Evolutionary conservation across 345 rosid genomes (phyloP).

Genomic region (Populus tremula): DNA sequence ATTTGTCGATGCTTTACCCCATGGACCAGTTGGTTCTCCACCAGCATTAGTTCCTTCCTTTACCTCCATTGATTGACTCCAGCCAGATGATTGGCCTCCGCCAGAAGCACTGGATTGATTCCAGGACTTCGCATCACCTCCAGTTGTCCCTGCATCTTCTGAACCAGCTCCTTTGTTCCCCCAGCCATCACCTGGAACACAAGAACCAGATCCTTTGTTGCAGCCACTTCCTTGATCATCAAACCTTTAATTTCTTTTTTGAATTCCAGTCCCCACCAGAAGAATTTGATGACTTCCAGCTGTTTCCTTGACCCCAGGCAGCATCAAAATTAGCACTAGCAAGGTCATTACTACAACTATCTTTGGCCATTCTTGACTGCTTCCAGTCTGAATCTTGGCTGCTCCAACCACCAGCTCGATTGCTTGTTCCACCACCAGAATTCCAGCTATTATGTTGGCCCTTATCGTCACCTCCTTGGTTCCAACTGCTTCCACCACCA

Average conservation of each 20-base stretch:
- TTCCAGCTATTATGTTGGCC: conserved; percentile 23
- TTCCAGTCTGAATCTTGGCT: conserved; percentile 24
- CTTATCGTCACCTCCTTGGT: conserved; percentile 18
- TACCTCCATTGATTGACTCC: conserved; percentile 16
- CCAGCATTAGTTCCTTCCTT: conserved; percentile 11
- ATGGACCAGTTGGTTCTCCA: conserved; percentile 4
- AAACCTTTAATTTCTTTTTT: neutral
- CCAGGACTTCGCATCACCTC: conserved; percentile 18
- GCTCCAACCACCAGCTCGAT: conserved; percentile 40
- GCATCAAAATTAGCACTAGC: neutral
- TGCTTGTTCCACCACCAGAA: conserved; percentile 29
- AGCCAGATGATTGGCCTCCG: conserved; percentile 21
- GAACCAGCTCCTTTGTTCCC: conserved; percentile 18
- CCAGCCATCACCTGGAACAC: conserved; percentile 12
- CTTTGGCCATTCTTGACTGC: conserved; percentile 1
- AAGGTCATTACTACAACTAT: neutral
- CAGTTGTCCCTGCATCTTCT: conserved; percentile 4
- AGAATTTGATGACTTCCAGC: neutral
- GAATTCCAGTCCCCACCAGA: conserved; percentile 7
- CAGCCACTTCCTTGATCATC: conserved; percentile 10
- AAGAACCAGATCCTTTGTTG: neutral
- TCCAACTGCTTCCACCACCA: conserved; percentile 28
- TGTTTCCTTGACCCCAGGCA: conserved; percentile 16
- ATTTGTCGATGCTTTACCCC: conserved; percentile 30
- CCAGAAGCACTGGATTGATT: conserved; percentile 20